Base-by-base conservation (phyloP, 1,284 basidiomycete genomes). In the Cryptococcus amylolentus region DNA sequence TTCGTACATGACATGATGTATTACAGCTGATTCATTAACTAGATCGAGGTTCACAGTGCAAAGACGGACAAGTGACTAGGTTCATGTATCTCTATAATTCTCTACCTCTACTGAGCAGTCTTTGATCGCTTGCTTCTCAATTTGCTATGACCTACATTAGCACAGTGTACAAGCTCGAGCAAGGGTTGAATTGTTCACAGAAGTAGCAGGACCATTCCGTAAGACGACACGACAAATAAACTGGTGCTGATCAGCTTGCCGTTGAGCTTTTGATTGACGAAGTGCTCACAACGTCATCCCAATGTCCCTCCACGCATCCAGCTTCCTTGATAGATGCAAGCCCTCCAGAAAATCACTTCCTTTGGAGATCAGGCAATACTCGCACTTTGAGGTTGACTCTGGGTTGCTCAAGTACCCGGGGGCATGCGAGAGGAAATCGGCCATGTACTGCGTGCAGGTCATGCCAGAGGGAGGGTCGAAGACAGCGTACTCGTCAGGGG, bases 251-350 rank as follows among this genome's bases (percentile, higher is more conserved):
- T 58, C 51, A 56, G 42, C 46, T 35, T 13, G 5, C 18, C 35
- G 5, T 38, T n/a, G 35, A 12, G 16, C 35, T n/a, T 16, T 10
- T 40, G 41, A 18, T 28, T 4, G 35, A 23, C 37, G 0, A 40
- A 7, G 16, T 23, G 52, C 64, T 61, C 53, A 65, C 60, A 66
- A 54, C 0, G 70, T 72, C 45, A 74, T 57, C 42, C 63, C 57
- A 28, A 70, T 68, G 47, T 71, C 68, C 38, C 69, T 49, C 70
- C 69, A 73, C 4, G 67, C 69, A 49, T 66, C 60, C 10, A 64
- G 52, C 48, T 68, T 46, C 42, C 56, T 49, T 5, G 40, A 49
- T 20, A 74, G 59, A 55, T 75, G 71, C 54, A 72, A 57, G 12
- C 62, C 61, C 13, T 41, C 47, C 39, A 75, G 63, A 53, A 70